Conservation (phyloP, 371 early-diverging fungal genomes). For the Batrachochytrium dendrobatidis region DNA sequence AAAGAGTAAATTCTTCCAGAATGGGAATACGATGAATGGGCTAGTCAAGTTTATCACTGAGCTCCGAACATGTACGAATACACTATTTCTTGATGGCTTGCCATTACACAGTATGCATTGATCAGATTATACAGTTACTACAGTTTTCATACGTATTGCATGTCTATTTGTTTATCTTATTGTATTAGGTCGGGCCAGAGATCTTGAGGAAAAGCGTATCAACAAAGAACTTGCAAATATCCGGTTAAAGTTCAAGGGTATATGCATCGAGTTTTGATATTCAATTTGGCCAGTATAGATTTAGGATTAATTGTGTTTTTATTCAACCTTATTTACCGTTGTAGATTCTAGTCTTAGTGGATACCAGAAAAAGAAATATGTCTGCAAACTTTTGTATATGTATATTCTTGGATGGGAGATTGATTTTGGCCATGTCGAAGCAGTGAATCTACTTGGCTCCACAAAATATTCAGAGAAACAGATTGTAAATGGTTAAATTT, state of each 20-base stretch:
- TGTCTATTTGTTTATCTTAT: too few relatives aligned
- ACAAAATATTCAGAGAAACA: slow-evolving; percentile 92
- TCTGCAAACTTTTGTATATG: slow-evolving; percentile 96
- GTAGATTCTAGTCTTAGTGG: slow-evolving; percentile 85
- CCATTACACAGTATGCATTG: not conserved
- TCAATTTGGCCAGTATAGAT: not conserved
- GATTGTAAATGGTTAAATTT: slow-evolving; percentile 60
- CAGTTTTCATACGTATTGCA: too few relatives aligned
- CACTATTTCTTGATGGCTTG: not conserved
- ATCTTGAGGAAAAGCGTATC: slow-evolving; percentile 93
- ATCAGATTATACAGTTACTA: too few relatives aligned
- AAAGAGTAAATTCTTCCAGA: slow-evolving; percentile 13
- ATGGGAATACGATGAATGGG: slow-evolving; percentile 17
- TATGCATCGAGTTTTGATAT: not conserved
- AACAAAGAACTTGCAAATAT: slow-evolving; percentile 99
- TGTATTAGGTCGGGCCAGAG: slow-evolving; percentile 94
- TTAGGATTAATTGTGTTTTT: not conserved
- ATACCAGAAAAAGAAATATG: slow-evolving; percentile 97
- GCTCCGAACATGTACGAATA: slow-evolving; percentile 8
- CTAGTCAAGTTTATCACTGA: slow-evolving; percentile 15
- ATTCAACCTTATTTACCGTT: not conserved
- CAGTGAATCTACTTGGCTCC: slow-evolving; percentile 83
- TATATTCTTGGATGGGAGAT: slow-evolving; percentile 96
- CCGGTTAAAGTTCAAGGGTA: slow-evolving; percentile 94
- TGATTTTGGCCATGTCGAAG: slow-evolving; percentile 95